Conservation (phyloP, 805 yeast species). For the Blastobotrys chiropterorum region DNA sequence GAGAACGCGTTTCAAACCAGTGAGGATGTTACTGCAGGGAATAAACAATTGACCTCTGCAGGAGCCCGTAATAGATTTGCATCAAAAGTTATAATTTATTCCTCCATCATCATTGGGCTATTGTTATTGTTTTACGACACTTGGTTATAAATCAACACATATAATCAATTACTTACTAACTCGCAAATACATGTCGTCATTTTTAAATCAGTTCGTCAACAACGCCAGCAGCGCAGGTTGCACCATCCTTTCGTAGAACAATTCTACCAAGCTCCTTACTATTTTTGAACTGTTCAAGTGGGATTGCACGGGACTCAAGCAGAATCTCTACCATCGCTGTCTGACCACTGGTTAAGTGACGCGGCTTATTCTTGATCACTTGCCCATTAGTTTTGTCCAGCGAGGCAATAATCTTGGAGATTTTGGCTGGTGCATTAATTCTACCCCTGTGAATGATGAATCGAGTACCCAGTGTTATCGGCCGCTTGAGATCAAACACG, state of each 20-base stretch:
- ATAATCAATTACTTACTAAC: not conserved
- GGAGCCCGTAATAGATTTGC: slow-evolving; percentile 57
- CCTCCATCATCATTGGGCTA: slow-evolving; percentile 51
- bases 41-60: slow-evolving; percentile 62
- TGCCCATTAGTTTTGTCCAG: slow-evolving; percentile 29
- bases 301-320: slow-evolving; percentile 40
- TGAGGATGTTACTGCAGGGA: slow-evolving; percentile 63
- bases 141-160: slow-evolving; percentile 11
- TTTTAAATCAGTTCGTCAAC: slow-evolving; percentile 27
- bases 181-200: not conserved
- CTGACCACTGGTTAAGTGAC: slow-evolving; percentile 57
- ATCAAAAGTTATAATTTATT: slow-evolving; percentile 49
- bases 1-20: slow-evolving; percentile 65
- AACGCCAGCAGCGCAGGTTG: slow-evolving; percentile 61
- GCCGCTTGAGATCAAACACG: slow-evolving; percentile 63
- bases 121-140: slow-evolving; percentile 42
- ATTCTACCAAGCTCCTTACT: slow-evolving; percentile 55
- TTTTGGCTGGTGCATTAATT: slow-evolving; percentile 61
- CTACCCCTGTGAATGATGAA: slow-evolving; percentile 73
- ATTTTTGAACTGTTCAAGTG: slow-evolving; percentile 44
- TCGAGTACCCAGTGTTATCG: slow-evolving; percentile 74
- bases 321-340: slow-evolving; percentile 53
- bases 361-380: slow-evolving; percentile 37
- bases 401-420: slow-evolving; percentile 40
- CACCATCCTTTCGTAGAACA: slow-evolving; percentile 63